phyloP scores from a whole-genome alignment of 164 flowering plant genomes.

The Hamamelis virginiana region DNA sequence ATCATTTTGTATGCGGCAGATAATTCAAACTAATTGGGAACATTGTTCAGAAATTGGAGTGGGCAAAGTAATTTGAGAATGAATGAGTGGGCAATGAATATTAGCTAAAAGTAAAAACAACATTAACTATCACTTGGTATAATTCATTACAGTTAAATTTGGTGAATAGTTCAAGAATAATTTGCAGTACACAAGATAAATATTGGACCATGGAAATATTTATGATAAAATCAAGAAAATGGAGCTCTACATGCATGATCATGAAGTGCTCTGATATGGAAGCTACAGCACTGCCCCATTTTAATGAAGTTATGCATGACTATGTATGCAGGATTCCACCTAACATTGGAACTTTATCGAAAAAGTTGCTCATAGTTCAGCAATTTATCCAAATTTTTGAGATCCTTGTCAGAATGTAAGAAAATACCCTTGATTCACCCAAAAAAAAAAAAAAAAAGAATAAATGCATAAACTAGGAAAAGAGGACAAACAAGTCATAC shows the following conservation, averaged over 20 bases:
- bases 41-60: too few relatives aligned
- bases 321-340: background rate
- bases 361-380: background rate
- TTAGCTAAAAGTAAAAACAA: too few relatives aligned
- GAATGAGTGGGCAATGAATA: too few relatives aligned
- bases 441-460: background rate
- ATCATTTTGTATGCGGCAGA: background rate
- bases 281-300: too few relatives aligned
- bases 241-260: background rate
- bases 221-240: background rate
- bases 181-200: background rate
- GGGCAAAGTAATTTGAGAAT: too few relatives aligned
- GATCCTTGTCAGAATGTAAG: background rate
- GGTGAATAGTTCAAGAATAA: too few relatives aligned
- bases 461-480: background rate
- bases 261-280: too few relatives aligned
- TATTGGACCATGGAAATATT: background rate
- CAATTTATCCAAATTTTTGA: background rate
- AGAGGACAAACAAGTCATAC: conserved; percentile 33
- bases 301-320: too few relatives aligned
- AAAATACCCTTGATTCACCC: background rate
- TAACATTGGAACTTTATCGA: too few relatives aligned
- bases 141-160: too few relatives aligned
- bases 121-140: too few relatives aligned
- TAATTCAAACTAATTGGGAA: too few relatives aligned